Evolutionary conservation across 2,329 filamentous ascomycete species (phyloP).

Genomic region (Ophiostoma triangulosporum): DNA sequence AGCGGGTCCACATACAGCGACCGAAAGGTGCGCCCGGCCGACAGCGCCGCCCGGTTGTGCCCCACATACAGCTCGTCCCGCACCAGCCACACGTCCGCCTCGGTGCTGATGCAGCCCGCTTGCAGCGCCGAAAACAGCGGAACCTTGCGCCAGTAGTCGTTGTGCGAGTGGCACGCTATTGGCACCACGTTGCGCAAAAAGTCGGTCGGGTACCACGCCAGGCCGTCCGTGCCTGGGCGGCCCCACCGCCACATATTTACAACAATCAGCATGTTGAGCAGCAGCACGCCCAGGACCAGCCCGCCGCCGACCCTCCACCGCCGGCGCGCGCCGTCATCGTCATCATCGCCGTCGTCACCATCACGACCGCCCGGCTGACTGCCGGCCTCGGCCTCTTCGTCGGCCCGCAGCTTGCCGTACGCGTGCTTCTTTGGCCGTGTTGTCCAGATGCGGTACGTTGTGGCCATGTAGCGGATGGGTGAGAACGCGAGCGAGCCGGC

Average conservation of each 20-base stretch:
- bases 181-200: constrained; percentile 31
- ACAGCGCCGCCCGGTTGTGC: constrained; percentile 43
- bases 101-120: constrained; percentile 47
- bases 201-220: constrained; percentile 34
- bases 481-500: constrained; percentile 8
- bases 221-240: constrained; percentile 21
- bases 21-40: constrained; percentile 41
- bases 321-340: not conserved
- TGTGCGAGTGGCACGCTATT: constrained; percentile 42
- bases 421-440: not conserved
- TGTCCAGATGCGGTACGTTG: constrained; percentile 9
- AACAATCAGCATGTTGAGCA: constrained; percentile 13
- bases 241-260: constrained; percentile 24
- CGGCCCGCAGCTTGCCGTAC: constrained; percentile 3
- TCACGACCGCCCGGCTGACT: not conserved
- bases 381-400: constrained; percentile 3
- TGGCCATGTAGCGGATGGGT: constrained; percentile 9
- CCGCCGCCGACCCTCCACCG: constrained; percentile 21
- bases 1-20: constrained; percentile 54
- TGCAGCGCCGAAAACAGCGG: constrained; percentile 49
- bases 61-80: constrained; percentile 32
- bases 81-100: constrained; percentile 55
- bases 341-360: not conserved
- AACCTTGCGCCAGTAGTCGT: constrained; percentile 55
- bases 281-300: constrained; percentile 18